These are phyloP conservation scores for Rheum nobile DNA, from an alignment of 148 eudicot species.

Conservation along the genomic window DNA sequence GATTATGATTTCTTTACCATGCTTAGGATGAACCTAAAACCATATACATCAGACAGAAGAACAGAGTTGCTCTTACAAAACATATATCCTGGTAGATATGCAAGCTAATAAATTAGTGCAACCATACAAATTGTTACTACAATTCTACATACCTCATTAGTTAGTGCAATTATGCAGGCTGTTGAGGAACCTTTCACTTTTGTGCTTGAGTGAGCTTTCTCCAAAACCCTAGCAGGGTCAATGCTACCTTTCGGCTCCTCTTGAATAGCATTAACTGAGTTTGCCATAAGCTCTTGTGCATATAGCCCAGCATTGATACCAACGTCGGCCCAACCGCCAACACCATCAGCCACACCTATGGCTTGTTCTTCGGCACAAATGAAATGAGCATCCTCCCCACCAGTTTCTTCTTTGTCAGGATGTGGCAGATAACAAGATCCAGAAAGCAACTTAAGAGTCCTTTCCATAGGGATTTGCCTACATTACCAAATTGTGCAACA, in stretches of 20 bases:
- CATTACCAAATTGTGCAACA: constrained; percentile 9
- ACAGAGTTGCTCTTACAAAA: background rate
- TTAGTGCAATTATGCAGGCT: constrained; percentile 64
- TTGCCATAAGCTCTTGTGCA: constrained; percentile 60
- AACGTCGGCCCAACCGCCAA: constrained; percentile 67
- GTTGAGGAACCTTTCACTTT: constrained; percentile 65
- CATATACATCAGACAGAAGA: background rate
- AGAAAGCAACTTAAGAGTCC: constrained; percentile 43
- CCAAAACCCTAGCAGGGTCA: constrained; percentile 58
- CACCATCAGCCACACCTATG: constrained; percentile 71
- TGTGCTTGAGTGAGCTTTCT: constrained; percentile 58
- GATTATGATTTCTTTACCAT: background rate
- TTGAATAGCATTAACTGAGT: constrained; percentile 45
- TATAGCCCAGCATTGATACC: constrained; percentile 59
- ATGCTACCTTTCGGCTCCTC: constrained; percentile 64
- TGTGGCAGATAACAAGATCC: constrained; percentile 67
- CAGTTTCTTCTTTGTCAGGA: constrained; percentile 75
- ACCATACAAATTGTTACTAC: background rate
- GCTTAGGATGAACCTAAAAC: background rate
- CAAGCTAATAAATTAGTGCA: background rate
- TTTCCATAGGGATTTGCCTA: constrained; percentile 26
- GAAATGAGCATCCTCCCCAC: constrained; percentile 79
- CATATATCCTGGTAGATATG: background rate
- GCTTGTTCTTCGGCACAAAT: constrained; percentile 52
- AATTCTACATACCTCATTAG: constrained; percentile 35